Base-by-base conservation (phyloP, 176 grass and related monocot genomes). In the Ampelocalamus luodianensis region DNA sequence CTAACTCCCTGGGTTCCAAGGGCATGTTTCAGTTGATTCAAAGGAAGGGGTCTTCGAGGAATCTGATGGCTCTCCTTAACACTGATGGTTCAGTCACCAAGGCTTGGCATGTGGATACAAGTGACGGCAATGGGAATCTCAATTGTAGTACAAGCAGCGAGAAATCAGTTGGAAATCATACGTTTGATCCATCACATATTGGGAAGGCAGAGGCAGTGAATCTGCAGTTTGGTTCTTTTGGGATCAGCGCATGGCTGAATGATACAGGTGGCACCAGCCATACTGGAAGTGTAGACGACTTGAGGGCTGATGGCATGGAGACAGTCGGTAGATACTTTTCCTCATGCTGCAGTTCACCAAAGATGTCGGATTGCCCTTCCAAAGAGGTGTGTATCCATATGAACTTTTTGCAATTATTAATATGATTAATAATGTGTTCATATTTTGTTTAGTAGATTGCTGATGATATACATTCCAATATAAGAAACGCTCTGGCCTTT, bases 1-100 rank as follows among this genome's bases (percentile, higher is more conserved):
- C 93, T 56, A 98, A 96, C 82, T 94, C 93, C 5, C 50, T 99
- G 76, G 91, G 89, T 79, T 99, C 93, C 8, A 95, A 99, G 80
- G 93, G 93, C 44, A 93, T 99, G 91, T 90, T 99, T 83, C 93
- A 99, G 67, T 83, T 99, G 73, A 99, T 96, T 71, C 89, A 95
- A 83, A 86, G 91, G 69, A 94, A 91, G 58, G 96, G 93, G 26
- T 99, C 93, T 14, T 87, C 88, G 5, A 92, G 90, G 77, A 92
- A 96, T 87, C 73, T 99, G 46, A 96, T 96, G 93, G 93, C 96
- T n/a, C 87, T 99, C 54, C 82, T 99, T 53, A 95, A 99, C 14
- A 82, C 82, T 40, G 96, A 99, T 56, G 96, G 96, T 45, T 96
- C 93, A 20, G 93, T 99, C 26, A 89, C 93, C 17, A 99, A 99